Evolutionary conservation across 345 rosid genomes (phyloP).

Genomic region (Bruguiera parviflora): DNA sequence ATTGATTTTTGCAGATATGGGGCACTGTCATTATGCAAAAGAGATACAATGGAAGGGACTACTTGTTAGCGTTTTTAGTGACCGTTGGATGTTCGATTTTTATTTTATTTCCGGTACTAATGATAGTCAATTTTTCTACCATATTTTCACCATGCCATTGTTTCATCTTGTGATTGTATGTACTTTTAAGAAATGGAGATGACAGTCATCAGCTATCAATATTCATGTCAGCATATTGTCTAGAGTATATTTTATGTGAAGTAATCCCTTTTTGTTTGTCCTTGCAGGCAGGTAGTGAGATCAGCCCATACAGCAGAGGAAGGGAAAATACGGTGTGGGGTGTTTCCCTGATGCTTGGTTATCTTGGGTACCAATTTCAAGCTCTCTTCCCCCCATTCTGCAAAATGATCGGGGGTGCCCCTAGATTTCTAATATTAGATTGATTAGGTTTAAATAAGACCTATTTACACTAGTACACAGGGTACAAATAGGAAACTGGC

Average conservation of each 20-base stretch:
- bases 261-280: conserved; percentile 19
- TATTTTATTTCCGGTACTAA: conserved; percentile 78
- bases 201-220: background rate
- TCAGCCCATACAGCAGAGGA: conserved; percentile 77
- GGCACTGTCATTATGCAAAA: conserved; percentile 93
- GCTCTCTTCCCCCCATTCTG: conserved; percentile 10
- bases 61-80: conserved; percentile 79
- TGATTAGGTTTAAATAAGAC: conserved; percentile 1
- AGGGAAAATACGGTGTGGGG: conserved; percentile 97
- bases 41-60: conserved; percentile 75
- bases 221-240: background rate
- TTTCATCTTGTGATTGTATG: conserved; percentile 3
- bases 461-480: too few relatives aligned
- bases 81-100: conserved; percentile 88
- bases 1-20: conserved; percentile 39
- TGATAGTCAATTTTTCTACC: conserved; percentile 2
- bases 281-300: conserved; percentile 70
- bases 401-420: background rate
- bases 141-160: conserved; percentile 8
- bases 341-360: conserved; percentile 79
- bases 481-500: background rate
- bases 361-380: conserved; percentile 68
- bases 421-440: conserved; percentile 2
- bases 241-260: background rate
- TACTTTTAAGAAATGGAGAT: conserved; percentile 1